A percentile compares a stretch with the other conserved stretches of the same genome.
Evolutionary conservation across 1,139 yeast genomes (phyloP).

Genomic region (Pneumocystis carinii): DNA sequence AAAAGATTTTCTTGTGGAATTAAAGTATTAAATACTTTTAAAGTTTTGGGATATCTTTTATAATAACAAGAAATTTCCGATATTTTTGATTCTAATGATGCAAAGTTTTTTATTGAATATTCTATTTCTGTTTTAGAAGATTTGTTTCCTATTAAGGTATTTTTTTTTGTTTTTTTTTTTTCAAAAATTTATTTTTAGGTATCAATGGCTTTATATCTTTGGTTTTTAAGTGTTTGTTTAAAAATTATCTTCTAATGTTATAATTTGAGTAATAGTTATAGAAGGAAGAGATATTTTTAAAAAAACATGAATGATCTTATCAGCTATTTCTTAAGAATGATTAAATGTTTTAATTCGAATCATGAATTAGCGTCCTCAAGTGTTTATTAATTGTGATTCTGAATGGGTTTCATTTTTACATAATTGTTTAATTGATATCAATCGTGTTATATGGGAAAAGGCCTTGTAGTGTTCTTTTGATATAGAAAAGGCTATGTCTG

Average conservation of each 20-base stretch:
- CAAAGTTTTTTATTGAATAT: conserved; percentile 9
- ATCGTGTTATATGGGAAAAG: conserved; percentile 2
- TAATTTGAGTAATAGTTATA: conserved; percentile 4
- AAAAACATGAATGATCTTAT: conserved; percentile 6
- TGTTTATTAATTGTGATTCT: conserved; percentile 1
- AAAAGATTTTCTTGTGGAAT: conserved; percentile 8
- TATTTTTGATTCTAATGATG: conserved; percentile 10
- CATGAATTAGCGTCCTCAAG: conserved; percentile 6
- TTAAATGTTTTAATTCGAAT: conserved; percentile 7
- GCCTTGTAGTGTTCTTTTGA: conserved; percentile 4
- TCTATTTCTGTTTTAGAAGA: conserved; percentile 12
- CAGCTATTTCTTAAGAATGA: conserved; percentile 8
- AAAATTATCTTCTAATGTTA: conserved; percentile 4
- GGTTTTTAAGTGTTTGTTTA: conserved; percentile 8
- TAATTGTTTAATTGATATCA: conserved; percentile 3
- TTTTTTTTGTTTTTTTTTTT: not conserved
- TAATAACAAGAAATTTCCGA: conserved; percentile 9
- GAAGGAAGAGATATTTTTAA: conserved; percentile 7
- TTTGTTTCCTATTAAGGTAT: conserved; percentile 11
- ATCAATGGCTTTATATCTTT: conserved; percentile 6
- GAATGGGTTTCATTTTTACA: conserved; percentile 1
- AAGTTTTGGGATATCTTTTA: conserved; percentile 12
- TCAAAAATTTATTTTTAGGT: not conserved
- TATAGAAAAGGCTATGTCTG: not conserved
- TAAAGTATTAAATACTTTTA: conserved; percentile 11